Evolutionary conservation across 2,329 filamentous ascomycete species (phyloP).

Genomic region (Cercospora nicotianae): DNA sequence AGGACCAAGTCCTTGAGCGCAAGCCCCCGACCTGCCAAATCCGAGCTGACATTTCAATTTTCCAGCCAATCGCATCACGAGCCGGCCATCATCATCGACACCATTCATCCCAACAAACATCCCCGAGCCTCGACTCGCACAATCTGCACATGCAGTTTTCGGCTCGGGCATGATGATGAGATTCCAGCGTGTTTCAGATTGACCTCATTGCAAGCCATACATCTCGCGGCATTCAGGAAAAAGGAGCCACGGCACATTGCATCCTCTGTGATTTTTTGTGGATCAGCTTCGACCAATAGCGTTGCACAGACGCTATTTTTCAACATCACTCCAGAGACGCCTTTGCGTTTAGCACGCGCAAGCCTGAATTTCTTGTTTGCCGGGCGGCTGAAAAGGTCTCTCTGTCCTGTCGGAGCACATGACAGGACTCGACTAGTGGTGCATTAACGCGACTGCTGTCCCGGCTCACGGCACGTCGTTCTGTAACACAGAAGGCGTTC

Average conservation of each 20-base stretch:
- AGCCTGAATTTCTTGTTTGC: not conserved
- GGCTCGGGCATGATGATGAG: not conserved
- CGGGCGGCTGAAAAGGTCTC: conserved; percentile 2
- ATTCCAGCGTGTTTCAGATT: conserved; percentile 6
- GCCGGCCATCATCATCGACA: not conserved
- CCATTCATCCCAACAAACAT: not conserved
- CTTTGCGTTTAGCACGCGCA: conserved; percentile 1
- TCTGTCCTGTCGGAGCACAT: not conserved
- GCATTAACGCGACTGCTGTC: conserved; percentile 4
- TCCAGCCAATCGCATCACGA: not conserved
- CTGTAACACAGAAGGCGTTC: not conserved
- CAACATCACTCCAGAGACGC: conserved; percentile 3
- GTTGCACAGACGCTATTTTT: conserved; percentile 7
- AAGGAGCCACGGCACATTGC: conserved; percentile 3
- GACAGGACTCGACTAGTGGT: conserved; percentile 7
- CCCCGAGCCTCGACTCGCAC: not conserved
- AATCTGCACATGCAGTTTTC: conserved; percentile 8
- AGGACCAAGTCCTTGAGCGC: not conserved
- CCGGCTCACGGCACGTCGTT: conserved; percentile 11
- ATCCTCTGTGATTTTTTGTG: conserved; percentile 7
- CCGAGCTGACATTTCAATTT: conserved; percentile 2
- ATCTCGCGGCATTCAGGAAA: not conserved
- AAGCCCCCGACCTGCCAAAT: conserved; percentile 4
- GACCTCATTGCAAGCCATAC: conserved; percentile 5
- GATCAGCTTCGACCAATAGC: conserved; percentile 3